Conservation (phyloP, 164 flowering plant species). For the Tinospora cordifolia region DNA sequence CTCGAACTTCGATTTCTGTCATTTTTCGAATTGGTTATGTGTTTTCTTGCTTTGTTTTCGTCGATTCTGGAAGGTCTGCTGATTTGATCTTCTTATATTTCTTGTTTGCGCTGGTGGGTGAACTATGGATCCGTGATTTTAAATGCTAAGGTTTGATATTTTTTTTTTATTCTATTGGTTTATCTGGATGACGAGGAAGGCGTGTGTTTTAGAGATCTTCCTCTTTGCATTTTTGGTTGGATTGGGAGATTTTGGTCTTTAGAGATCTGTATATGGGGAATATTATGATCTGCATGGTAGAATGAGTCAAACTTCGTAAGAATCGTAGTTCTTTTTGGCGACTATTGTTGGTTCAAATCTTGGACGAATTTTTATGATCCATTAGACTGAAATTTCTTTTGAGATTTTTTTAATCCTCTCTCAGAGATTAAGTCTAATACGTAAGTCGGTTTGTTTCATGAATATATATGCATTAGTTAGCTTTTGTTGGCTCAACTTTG, state of each 20-base stretch:
- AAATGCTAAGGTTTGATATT: background rate
- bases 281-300: background rate
- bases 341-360: background rate
- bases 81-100: background rate
- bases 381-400: background rate
- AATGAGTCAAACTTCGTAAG: background rate
- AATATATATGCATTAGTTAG: background rate
- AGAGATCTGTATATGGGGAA: background rate
- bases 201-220: slow-evolving; percentile 1
- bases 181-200: background rate
- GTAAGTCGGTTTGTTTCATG: background rate
- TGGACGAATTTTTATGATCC: background rate
- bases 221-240: background rate
- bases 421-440: background rate
- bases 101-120: background rate
- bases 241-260: background rate
- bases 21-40: background rate
- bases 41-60: slow-evolving; percentile 1
- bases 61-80: background rate
- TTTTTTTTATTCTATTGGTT: slow-evolving; percentile 6
- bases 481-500: background rate
- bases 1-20: background rate
- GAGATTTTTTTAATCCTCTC: background rate
- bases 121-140: background rate
- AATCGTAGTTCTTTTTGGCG: background rate